Evolutionary conservation across 495 filamentous ascomycete species (phyloP).

Genomic region (Pyrenula aspistea): DNA sequence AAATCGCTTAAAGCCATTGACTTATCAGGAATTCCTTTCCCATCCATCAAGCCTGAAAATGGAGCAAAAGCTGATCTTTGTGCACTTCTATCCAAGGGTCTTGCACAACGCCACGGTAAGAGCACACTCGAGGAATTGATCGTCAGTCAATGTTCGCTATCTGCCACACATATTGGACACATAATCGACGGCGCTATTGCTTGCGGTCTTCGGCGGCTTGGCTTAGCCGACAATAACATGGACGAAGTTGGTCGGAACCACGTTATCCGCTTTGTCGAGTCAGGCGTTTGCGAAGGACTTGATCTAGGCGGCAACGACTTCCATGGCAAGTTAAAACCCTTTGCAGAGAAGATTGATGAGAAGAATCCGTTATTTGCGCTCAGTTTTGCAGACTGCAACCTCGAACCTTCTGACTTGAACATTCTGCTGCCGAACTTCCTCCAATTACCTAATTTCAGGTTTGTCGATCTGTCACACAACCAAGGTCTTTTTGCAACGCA

Average conservation of each 20-base stretch:
- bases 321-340: slow-evolving; percentile 51
- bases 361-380: slow-evolving; percentile 64
- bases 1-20: slow-evolving; percentile 78
- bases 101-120: slow-evolving; percentile 65
- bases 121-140: slow-evolving; percentile 72
- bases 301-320: slow-evolving; percentile 91
- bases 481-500: slow-evolving; percentile 61
- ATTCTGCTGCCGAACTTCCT: slow-evolving; percentile 65
- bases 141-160: slow-evolving; percentile 65
- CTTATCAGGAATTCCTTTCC: slow-evolving; percentile 76
- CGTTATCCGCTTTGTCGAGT: slow-evolving; percentile 59
- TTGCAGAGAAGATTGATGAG: slow-evolving; percentile 51
- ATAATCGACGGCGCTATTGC: slow-evolving; percentile 66
- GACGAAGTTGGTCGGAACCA: slow-evolving; percentile 61
- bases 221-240: slow-evolving; percentile 71
- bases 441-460: slow-evolving; percentile 63
- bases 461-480: slow-evolving; percentile 88
- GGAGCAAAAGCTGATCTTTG: slow-evolving; percentile 29
- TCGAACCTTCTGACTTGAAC: slow-evolving; percentile 58
- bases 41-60: slow-evolving; percentile 21
- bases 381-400: slow-evolving; percentile 77
- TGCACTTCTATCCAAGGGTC: slow-evolving; percentile 55
- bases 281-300: slow-evolving; percentile 70
- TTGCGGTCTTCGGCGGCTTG: slow-evolving; percentile 63
- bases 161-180: slow-evolving; percentile 51